Conservation (phyloP, 768 basidiomycete genomes). For the Boletus tomentosulus region DNA sequence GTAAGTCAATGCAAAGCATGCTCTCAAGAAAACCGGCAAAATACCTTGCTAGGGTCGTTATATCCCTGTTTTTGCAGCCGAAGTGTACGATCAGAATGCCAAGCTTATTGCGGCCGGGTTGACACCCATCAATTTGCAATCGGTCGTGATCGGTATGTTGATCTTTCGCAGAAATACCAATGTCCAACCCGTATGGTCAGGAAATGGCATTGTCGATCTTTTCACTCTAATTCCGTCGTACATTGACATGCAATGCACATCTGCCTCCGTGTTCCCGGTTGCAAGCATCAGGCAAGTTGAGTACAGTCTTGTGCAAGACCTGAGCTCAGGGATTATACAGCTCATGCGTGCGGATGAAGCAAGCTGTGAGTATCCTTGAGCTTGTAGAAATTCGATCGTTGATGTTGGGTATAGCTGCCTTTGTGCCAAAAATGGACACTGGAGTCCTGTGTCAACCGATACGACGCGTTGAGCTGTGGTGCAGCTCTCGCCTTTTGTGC, state of each 20-base stretch:
- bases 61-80: conserved; percentile 47
- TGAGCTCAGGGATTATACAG: conserved; percentile 3
- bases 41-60: conserved; percentile 42
- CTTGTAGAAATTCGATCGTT: not conserved
- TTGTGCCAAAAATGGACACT: conserved; percentile 60
- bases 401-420: conserved; percentile 47
- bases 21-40: not conserved
- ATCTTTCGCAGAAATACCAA: not conserved
- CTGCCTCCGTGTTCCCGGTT: conserved; percentile 48
- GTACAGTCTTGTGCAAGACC: not conserved
- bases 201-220: conserved; percentile 44
- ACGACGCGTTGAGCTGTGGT: conserved; percentile 63
- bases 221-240: conserved; percentile 38
- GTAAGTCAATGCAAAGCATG: conserved; percentile 21
- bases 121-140: conserved; percentile 47
- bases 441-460: conserved; percentile 58
- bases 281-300: conserved; percentile 21
- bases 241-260: conserved; percentile 54
- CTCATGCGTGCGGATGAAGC: conserved; percentile 42
- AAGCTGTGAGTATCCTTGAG: conserved; percentile 28
- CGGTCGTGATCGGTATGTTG: conserved; percentile 44
- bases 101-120: conserved; percentile 39
- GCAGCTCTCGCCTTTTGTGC: conserved; percentile 69
- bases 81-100: conserved; percentile 47
- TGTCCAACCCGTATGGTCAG: conserved; percentile 17